Evolutionary conservation across 345 rosid species (phyloP).

Genomic region (Hirschfeldia incana): DNA sequence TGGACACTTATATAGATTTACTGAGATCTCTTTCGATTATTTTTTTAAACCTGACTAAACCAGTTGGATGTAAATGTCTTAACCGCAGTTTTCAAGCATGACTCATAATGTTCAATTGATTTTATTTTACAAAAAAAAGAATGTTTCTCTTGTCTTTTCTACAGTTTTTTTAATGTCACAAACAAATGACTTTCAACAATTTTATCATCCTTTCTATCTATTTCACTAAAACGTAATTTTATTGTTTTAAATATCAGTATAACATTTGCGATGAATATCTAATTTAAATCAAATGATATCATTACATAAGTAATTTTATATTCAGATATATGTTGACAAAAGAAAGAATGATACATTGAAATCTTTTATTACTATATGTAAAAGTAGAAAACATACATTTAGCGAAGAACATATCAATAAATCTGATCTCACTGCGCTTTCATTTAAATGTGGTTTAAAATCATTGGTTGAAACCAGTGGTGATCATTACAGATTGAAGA

Average conservation of each 20-base stretch:
- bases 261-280: neutral
- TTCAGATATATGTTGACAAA: neutral
- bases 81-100: neutral
- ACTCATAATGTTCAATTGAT: neutral
- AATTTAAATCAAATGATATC: neutral
- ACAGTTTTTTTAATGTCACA: neutral
- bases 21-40: neutral
- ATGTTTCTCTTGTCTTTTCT: neutral
- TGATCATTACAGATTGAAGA: constrained; percentile 14
- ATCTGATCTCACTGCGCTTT: neutral
- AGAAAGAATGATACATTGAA: neutral
- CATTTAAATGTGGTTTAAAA: neutral
- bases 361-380: neutral
- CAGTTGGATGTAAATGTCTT: neutral
- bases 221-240: neutral
- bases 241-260: neutral
- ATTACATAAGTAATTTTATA: neutral
- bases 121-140: neutral
- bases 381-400: neutral
- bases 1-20: neutral
- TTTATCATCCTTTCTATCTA: neutral
- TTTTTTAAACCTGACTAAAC: neutral
- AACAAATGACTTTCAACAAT: neutral
- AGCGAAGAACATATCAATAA: neutral
- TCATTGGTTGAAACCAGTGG: neutral